phyloP scores from a whole-genome alignment of 306 rosid species.

The Prunus armeniaca region DNA sequence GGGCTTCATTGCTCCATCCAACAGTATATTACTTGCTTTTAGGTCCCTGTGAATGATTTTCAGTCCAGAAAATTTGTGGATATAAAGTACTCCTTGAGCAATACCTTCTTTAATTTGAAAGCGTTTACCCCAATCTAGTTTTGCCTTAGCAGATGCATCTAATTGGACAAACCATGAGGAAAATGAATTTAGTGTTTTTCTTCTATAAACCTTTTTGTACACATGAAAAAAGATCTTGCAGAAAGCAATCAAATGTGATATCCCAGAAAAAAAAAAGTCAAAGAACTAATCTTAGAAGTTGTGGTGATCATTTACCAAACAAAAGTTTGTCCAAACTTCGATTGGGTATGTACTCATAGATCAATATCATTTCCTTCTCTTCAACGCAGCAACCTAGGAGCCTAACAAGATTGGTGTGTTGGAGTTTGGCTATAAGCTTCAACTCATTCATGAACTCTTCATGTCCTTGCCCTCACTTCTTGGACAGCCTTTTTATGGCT shows the following conservation, averaged over 20 bases:
- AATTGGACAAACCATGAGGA: not conserved
- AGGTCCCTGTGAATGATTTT: too few relatives aligned
- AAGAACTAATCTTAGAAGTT: not conserved
- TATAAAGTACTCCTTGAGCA: too few relatives aligned
- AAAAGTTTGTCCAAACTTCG: conserved; percentile 42
- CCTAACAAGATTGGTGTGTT: conserved; percentile 47
- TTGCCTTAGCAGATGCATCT: too few relatives aligned
- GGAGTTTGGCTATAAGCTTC: conserved; percentile 40
- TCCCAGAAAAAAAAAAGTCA: not conserved
- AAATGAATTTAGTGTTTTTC: not conserved
- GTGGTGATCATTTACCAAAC: conserved; percentile 23
- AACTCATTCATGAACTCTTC: conserved; percentile 27
- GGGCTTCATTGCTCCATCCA: too few relatives aligned
- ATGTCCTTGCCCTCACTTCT: too few relatives aligned
- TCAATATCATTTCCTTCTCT: conserved; percentile 37
- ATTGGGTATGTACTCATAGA: conserved; percentile 55
- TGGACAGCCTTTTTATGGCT: too few relatives aligned
- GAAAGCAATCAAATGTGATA: not conserved
- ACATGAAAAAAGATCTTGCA: not conserved
- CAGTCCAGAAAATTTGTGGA: too few relatives aligned
- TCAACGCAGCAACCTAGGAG: conserved; percentile 35
- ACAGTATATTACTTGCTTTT: too few relatives aligned
- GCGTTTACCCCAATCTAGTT: too few relatives aligned
- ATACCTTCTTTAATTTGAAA: too few relatives aligned
- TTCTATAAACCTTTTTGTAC: not conserved